phyloP scores from a whole-genome alignment of 371 early-diverging fungal genomes.

The Mortierella sp. region DNA sequence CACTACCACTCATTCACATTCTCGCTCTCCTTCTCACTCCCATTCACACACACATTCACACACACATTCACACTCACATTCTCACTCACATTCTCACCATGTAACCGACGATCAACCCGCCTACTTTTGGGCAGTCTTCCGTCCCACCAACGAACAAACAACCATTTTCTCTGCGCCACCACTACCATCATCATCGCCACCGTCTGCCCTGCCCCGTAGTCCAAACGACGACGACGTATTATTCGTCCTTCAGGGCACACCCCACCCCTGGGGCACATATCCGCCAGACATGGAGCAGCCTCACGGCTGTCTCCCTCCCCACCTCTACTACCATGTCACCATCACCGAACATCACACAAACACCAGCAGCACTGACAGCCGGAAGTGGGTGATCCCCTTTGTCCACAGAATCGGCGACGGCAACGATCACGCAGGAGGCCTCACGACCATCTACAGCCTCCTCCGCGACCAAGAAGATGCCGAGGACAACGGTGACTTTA shows the following conservation, averaged over 20 bases:
- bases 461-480: constrained; percentile 40
- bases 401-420: constrained; percentile 46
- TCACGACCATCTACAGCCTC: constrained; percentile 30
- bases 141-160: neutral
- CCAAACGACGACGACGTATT: neutral
- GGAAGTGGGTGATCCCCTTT: constrained; percentile 29
- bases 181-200: neutral
- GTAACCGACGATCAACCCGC: neutral
- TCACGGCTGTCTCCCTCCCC: constrained; percentile 50
- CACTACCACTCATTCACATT: too few relatives aligned
- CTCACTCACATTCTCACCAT: neutral
- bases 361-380: neutral
- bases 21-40: too few relatives aligned
- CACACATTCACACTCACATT: neutral
- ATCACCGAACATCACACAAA: neutral
- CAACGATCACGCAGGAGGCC: constrained; percentile 43
- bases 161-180: neutral
- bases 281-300: constrained; percentile 33
- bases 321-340: constrained; percentile 33
- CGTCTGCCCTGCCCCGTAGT: neutral
- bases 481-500: constrained; percentile 39
- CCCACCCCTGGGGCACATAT: constrained; percentile 35
- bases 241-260: constrained; percentile 30
- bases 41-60: neutral
- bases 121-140: constrained; percentile 28